phyloP scores from a whole-genome alignment of 106 monocot species.

The Chionographis japonica region DNA sequence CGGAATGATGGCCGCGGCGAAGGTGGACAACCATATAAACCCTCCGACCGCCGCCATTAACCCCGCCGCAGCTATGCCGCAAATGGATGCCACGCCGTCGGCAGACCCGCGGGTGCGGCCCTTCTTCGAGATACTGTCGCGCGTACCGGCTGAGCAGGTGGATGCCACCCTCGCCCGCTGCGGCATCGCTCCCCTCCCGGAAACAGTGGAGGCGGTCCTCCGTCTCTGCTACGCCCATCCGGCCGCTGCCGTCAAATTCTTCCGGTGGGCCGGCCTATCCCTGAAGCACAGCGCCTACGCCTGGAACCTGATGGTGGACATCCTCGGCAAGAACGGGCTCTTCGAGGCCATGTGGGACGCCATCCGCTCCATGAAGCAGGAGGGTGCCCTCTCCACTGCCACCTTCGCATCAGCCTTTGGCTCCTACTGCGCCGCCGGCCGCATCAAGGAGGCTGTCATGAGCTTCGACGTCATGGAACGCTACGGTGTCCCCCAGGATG shows the following conservation, averaged over 20 bases:
- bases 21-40: too few species aligned
- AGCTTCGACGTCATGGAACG: constrained; percentile 86
- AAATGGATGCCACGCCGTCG: background rate
- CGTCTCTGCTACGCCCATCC: constrained; percentile 37
- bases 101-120: constrained; percentile 29
- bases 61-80: too few species aligned
- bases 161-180: constrained; percentile 35
- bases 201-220: constrained; percentile 54
- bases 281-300: constrained; percentile 32
- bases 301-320: constrained; percentile 81
- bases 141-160: constrained; percentile 19
- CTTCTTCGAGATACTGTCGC: constrained; percentile 46
- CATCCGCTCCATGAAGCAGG: constrained; percentile 66
- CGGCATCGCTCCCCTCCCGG: constrained; percentile 38
- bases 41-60: too few species aligned
- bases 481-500: constrained; percentile 53
- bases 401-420: constrained; percentile 66
- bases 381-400: constrained; percentile 38
- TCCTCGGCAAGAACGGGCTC: constrained; percentile 60
- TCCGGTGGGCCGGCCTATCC: constrained; percentile 59
- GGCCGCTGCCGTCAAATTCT: constrained; percentile 59
- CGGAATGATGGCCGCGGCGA: too few species aligned
- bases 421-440: constrained; percentile 55
- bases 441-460: constrained; percentile 62
- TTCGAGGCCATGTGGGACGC: constrained; percentile 88